These are phyloP conservation scores for Mycena citricolor DNA, from an alignment of 1,284 basidiomycete species.

Conservation along the genomic window DNA sequence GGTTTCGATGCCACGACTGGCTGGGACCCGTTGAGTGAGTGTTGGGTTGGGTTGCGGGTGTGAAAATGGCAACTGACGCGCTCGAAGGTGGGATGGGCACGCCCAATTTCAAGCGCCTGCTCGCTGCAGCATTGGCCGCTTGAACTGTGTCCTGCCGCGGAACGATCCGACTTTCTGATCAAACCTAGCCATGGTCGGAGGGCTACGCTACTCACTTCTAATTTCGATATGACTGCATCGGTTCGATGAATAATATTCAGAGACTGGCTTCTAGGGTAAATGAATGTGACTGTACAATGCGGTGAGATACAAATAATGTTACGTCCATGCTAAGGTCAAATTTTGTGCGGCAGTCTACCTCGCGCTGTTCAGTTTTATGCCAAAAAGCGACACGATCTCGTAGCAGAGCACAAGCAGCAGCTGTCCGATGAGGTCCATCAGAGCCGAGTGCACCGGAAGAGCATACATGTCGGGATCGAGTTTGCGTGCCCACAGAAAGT, in stretches of 20 bases:
- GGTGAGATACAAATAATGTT: too few species aligned
- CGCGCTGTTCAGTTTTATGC: constrained; percentile 34
- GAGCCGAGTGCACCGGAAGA: constrained; percentile 85
- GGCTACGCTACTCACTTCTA: constrained; percentile 26
- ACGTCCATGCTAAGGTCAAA: too few species aligned
- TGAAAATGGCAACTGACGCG: neutral
- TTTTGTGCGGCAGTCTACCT: too few species aligned
- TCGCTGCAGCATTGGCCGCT: constrained; percentile 10
- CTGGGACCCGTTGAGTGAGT: constrained; percentile 13
- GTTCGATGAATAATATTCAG: too few species aligned
- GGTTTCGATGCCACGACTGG: constrained; percentile 9
- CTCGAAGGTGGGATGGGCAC: constrained; percentile 9
- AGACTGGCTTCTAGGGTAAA: too few species aligned
- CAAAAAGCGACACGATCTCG: constrained; percentile 53
- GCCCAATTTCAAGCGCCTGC: constrained; percentile 7
- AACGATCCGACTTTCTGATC: constrained; percentile 33
- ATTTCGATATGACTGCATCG: too few species aligned
- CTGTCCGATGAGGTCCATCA: constrained; percentile 92
- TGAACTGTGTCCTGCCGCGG: too few species aligned
- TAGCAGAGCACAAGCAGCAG: constrained; percentile 77
- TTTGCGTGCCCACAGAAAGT: constrained; percentile 78
- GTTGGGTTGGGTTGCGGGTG: too few species aligned
- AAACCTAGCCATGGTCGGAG: constrained; percentile 27
- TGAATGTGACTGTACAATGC: too few species aligned
- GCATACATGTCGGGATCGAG: constrained; percentile 95